A percentile compares a stretch with the other conserved stretches of the same genome.
Evolutionary conservation across 148 eudicot genomes (phyloP).

Genomic region (Silene latifolia): DNA sequence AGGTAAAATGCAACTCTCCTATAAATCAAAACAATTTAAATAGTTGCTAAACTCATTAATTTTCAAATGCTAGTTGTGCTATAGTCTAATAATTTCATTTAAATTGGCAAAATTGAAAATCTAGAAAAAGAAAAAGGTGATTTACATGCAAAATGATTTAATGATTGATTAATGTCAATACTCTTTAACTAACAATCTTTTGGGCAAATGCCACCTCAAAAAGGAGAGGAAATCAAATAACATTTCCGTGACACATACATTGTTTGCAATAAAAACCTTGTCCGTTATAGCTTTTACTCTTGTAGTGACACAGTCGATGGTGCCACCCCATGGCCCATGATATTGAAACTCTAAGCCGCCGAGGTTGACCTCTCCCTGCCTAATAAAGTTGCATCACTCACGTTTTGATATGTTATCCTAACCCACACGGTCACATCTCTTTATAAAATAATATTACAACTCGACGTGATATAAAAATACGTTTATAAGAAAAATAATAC

Average conservation of each 20-base stretch:
- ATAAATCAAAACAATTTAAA: too few relatives aligned
- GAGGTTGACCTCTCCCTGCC: slow-evolving; percentile 1
- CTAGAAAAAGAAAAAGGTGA: too few relatives aligned
- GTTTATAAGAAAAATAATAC: too few relatives aligned
- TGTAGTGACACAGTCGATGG: background rate
- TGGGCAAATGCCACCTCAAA: background rate
- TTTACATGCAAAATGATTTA: too few relatives aligned
- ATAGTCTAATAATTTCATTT: too few relatives aligned
- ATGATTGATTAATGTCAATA: too few relatives aligned
- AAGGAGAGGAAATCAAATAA: background rate
- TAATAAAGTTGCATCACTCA: background rate
- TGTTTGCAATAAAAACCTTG: background rate
- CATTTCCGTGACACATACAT: background rate
- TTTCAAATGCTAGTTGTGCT: too few relatives aligned
- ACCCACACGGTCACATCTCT: background rate
- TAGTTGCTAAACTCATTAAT: too few relatives aligned
- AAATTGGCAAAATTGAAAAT: too few relatives aligned
- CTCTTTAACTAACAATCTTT: too few relatives aligned
- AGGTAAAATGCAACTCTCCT: too few relatives aligned
- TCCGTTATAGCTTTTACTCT: background rate
- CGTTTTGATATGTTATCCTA: background rate
- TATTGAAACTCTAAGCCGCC: background rate
- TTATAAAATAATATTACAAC: background rate
- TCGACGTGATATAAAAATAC: background rate
- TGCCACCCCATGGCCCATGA: background rate